Base-by-base conservation (phyloP, 2,329 filamentous ascomycete genomes). In the Cordyceps javanica region DNA sequence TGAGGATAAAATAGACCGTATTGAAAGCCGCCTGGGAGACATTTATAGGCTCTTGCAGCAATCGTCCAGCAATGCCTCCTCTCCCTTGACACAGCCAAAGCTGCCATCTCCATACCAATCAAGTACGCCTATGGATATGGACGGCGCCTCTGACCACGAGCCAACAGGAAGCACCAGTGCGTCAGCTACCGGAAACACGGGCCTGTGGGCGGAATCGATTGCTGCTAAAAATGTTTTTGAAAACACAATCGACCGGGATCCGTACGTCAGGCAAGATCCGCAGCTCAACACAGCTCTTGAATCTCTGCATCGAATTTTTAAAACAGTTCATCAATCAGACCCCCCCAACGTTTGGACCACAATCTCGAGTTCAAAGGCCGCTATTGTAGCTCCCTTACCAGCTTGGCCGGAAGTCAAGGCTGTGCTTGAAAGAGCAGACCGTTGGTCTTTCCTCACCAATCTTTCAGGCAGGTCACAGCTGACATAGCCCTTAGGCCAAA, bases 1-100 rank as follows among this genome's bases (percentile, higher is more conserved):
- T 55, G 51, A 55, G 32, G 38, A 25, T 38, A 55, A 55, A 45
- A 55, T 55, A 19, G 51, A 55, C 51, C 51, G 51, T 38, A 55
- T 55, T 14, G 51, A 55, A 32, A 36, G 36, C 39, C 51, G 51
- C 19, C 39, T 55, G n/a, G 51, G 32, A 32, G 38, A 55, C 16
- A 44, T 55, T 34, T 34, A 55, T 14, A 34, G 26, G 51, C 36
- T 55, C 8, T 23, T 55, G 21, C 41, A 45, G 19, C 41, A 45
- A 45, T 13, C 41, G 19, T 26, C 41, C 13, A 26, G 19, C 3
- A 45, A 45, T 45, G 19, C 8, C 10, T 45, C 41, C 19, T 25
- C 41, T 45, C 41, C 41, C 41, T 25, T 25, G 14, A 45, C 41
- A 45, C 41, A 45, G 41, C 41, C 19, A 19, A 45, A 45, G 41